Conservation (phyloP, 2,329 filamentous ascomycete species). For the Juglanconis juglandina region DNA sequence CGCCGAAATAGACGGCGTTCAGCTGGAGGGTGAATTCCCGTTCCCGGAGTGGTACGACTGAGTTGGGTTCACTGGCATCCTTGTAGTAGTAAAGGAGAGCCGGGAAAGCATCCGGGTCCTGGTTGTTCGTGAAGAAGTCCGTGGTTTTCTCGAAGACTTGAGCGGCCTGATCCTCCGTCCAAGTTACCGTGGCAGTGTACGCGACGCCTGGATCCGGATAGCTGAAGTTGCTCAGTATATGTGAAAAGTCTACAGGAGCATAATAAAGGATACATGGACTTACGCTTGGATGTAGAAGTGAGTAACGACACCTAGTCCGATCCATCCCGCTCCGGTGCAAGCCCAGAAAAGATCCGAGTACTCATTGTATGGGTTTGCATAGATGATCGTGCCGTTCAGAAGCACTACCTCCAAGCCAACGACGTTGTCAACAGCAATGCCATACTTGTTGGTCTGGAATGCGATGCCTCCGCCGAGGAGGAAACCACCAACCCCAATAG, state of each 20-base stretch:
- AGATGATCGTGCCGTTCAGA: conserved; percentile 10
- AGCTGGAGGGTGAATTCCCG: conserved; percentile 11
- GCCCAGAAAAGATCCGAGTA: conserved; percentile 13
- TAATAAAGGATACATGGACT: neutral
- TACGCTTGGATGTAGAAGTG: conserved; percentile 15
- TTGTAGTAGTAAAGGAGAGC: conserved; percentile 12
- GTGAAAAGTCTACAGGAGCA: neutral
- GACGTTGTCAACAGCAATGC: conserved; percentile 5
- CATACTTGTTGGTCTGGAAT: conserved; percentile 9
- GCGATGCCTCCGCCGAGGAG: conserved; percentile 13
- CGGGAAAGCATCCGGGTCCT: conserved; percentile 8
- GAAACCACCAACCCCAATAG: conserved; percentile 11
- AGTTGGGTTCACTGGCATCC: neutral
- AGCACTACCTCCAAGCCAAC: conserved; percentile 13
- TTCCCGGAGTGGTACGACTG: conserved; percentile 3
- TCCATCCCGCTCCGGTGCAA: conserved; percentile 12
- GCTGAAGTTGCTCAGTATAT: neutral
- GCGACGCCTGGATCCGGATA: conserved; percentile 12
- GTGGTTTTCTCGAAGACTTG: conserved; percentile 7
- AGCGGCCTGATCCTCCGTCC: conserved; percentile 3
- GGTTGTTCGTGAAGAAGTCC: conserved; percentile 11
- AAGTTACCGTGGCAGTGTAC: conserved; percentile 5
- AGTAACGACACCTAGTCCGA: conserved; percentile 6
- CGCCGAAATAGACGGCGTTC: conserved; percentile 13
- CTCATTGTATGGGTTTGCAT: conserved; percentile 14